Conservation (phyloP, 345 rosid genomes). For the Cardamine chenopodiifolia region DNA sequence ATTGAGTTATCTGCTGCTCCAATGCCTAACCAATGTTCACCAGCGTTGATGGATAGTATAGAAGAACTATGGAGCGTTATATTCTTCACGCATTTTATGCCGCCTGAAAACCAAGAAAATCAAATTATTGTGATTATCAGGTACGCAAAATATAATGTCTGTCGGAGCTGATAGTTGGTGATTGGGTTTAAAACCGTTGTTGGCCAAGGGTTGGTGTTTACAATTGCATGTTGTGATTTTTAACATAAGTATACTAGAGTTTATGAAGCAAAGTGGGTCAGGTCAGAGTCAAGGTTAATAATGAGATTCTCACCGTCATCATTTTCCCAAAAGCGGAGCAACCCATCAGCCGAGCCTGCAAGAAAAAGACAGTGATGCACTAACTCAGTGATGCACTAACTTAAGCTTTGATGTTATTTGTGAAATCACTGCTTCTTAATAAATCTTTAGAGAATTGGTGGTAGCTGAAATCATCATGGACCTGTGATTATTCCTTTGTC, state of each 20-base stretch:
- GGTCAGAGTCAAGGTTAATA: slow-evolving; percentile 8
- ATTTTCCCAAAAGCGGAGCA: slow-evolving; percentile 97
- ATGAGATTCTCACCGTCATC: slow-evolving; percentile 67
- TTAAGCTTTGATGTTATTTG: slow-evolving; percentile 22
- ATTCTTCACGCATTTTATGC: slow-evolving; percentile 86
- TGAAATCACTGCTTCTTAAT: background rate
- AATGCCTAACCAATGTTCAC: slow-evolving; percentile 92
- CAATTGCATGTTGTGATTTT: slow-evolving; percentile 4
- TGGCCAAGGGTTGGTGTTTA: background rate
- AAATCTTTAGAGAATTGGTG: background rate
- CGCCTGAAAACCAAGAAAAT: slow-evolving; percentile 50
- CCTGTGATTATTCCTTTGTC: slow-evolving; percentile 98
- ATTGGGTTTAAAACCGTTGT: background rate
- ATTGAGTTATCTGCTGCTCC: slow-evolving; percentile 99
- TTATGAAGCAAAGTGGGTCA: background rate
- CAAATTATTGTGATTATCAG: background rate
- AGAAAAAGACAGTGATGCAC: slow-evolving; percentile 24
- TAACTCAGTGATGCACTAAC: slow-evolving; percentile 5
- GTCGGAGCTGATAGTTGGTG: background rate
- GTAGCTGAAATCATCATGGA: slow-evolving; percentile 29
- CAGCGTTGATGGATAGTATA: slow-evolving; percentile 86
- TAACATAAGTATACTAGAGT: background rate
- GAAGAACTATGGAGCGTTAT: slow-evolving; percentile 80
- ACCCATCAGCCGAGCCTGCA: slow-evolving; percentile 97
- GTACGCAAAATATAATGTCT: background rate